Base-by-base conservation (phyloP, 1,284 basidiomycete species). In the Phaffia rhodozyma region DNA sequence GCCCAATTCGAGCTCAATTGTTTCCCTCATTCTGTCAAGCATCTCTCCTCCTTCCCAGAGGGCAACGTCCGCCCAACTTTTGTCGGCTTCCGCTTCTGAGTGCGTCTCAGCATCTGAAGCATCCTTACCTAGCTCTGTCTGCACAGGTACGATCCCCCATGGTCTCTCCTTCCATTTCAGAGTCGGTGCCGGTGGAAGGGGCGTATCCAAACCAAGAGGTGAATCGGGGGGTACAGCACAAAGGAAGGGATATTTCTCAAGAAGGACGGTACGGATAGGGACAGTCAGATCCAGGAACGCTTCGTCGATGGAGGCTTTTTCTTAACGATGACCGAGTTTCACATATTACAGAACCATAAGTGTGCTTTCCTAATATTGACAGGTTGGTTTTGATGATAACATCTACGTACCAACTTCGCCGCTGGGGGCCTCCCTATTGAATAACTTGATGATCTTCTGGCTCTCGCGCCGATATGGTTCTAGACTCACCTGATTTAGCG, bases 401-500 rank as follows among this genome's bases (percentile, higher is more conserved):
- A 5, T 30, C 18, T 16, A 65, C 80, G 69, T 66, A 86, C 85
- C 85, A 61, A 87, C 80, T 73, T 88, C 85, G 4, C 79, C 83
- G 16, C 71, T 69, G 0, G 88, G 86, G 43, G 91, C 79, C 62
- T 82, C 80, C 65, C 89, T 85, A 70, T 87, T 87, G 74, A 97
- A 93, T 69, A 90, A 79, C 11, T 81, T 81, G n/a, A 93, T 81
- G 67, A 97, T 88, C 76, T 93, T 97, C 67, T 83, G 79, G 69
- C 87, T 91, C 76, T 98, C 94, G 60, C 88, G 81, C 21, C 94
- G 80, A 74, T 98, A 98, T 66, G 89, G 84, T 74, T 99, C 96
- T 56, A 99, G 80, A 23, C 91, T 96, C 52, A 97, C 89, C 89
- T 91, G 69, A 9, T 49, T 20, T 1, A 49, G 30, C 5, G 23